phyloP scores from a whole-genome alignment of 1,284 basidiomycete species.

The Boletus albobrunnescens region DNA sequence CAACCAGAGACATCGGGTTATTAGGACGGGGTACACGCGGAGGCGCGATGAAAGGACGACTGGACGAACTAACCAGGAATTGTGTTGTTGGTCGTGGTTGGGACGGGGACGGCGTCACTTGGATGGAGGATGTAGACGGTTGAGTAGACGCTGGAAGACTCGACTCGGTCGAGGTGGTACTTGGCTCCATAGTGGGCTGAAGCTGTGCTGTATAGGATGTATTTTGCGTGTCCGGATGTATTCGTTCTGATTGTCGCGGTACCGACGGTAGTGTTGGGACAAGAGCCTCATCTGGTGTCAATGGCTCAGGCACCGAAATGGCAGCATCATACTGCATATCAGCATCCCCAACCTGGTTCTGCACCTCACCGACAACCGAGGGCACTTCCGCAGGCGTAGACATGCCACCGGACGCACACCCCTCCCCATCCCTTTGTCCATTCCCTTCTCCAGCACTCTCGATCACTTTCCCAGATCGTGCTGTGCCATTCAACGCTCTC shows the following conservation, averaged over 20 bases:
- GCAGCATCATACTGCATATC: conserved; percentile 7
- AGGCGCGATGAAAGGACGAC: conserved; percentile 20
- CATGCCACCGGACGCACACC: neutral
- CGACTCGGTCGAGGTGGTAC: neutral
- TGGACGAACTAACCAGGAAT: conserved; percentile 1
- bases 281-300: neutral
- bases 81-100: conserved; percentile 7
- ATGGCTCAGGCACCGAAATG: neutral
- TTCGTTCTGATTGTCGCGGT: neutral
- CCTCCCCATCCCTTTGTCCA: neutral
- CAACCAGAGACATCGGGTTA: conserved; percentile 18
- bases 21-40: conserved; percentile 21
- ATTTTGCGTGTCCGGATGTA: neutral
- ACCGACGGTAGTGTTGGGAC: neutral
- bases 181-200: neutral
- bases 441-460: neutral
- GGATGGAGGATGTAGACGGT: neutral
- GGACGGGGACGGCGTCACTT: neutral
- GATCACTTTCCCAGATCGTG: neutral
- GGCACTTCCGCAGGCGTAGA: neutral
- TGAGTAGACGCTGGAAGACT: neutral
- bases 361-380: neutral
- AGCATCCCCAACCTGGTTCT: neutral
- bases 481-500: conserved; percentile 12
- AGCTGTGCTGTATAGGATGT: neutral